Evolutionary conservation across 2,329 filamentous ascomycete genomes (phyloP).

Genomic region (Claviceps sp.): DNA sequence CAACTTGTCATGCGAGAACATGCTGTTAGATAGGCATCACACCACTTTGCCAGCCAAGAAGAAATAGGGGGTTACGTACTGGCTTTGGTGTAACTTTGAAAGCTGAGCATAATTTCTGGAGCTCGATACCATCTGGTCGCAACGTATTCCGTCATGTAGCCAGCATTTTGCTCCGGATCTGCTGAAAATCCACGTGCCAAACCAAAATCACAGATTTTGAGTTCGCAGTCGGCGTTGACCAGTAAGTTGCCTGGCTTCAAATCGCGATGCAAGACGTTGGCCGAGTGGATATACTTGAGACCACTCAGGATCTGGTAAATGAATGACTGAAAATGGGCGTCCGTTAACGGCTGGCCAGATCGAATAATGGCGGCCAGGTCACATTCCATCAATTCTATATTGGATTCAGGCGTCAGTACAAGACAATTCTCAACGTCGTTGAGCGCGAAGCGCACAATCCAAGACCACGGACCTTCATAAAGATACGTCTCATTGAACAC

Average conservation of each 20-base stretch:
- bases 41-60: not conserved
- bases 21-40: not conserved
- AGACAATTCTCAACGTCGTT: not conserved
- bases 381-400: conserved; percentile 92
- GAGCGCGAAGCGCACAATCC: not conserved
- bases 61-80: conserved; percentile 49
- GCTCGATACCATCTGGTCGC: conserved; percentile 92
- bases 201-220: conserved; percentile 98
- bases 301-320: conserved; percentile 99
- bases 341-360: conserved; percentile 90
- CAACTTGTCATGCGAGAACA: conserved; percentile 44
- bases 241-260: conserved; percentile 94
- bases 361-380: conserved; percentile 96
- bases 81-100: conserved; percentile 99
- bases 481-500: conserved; percentile 99
- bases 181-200: conserved; percentile 92
- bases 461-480: conserved; percentile 61
- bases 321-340: conserved; percentile 98
- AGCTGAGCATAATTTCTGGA: conserved; percentile 98
- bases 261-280: conserved; percentile 93
- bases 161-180: conserved; percentile 94
- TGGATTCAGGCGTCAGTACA: not conserved
- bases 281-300: conserved; percentile 97
- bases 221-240: conserved; percentile 96
- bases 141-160: conserved; percentile 99